Base-by-base conservation (phyloP, 305 asterid species). In the Salvia sclarea region DNA sequence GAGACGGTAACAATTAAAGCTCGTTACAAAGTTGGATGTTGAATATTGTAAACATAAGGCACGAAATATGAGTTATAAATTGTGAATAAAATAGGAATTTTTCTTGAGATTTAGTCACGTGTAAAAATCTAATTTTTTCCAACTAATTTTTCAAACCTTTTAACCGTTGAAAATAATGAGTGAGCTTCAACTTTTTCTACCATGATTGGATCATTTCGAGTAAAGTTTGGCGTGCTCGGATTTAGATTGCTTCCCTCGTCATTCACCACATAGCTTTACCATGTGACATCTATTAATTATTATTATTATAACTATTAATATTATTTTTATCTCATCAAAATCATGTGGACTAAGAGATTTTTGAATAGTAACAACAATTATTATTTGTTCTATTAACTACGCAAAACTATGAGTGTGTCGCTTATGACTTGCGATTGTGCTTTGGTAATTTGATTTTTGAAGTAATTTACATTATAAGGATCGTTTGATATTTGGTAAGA, bases 221-320 rank as follows among this genome's bases (percentile, higher is more conserved):
- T 28, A 43, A 44, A 62, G 68, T 43, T n/a, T 44, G 68, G 68
- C 68, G 56, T 62, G 68, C 55, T 43, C 43, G 6, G 43, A 43
- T 43, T 43, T 62, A 43, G 25, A 62, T 62, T 62, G 55, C 68
- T 62, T 62, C 38, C 20, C 0, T 38, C 0, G 53, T 22, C 38
- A 43, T 61, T 43, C 68, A 25, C 56, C 17, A 43, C 55, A 43
- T 8, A 24, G 68, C 55, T 41, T 24, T 5, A 43, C 16, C 53
- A 61, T n/a, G 66, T 62, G 56, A 24, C 25, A 44, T 25, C 16
- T 24, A 53, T 25, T 25, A 11, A 49, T 25, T 25, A 1, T 25
- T 1, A 25, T 25, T 25, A 1, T 25, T 25, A 25, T 25, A 2
- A n/a, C n/a, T n/a, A n/a, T n/a, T n/a, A 33, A 33, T 28, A 25